Evolutionary conservation across 2,329 filamentous ascomycete species (phyloP).

Genomic region (Xylogone sp.): DNA sequence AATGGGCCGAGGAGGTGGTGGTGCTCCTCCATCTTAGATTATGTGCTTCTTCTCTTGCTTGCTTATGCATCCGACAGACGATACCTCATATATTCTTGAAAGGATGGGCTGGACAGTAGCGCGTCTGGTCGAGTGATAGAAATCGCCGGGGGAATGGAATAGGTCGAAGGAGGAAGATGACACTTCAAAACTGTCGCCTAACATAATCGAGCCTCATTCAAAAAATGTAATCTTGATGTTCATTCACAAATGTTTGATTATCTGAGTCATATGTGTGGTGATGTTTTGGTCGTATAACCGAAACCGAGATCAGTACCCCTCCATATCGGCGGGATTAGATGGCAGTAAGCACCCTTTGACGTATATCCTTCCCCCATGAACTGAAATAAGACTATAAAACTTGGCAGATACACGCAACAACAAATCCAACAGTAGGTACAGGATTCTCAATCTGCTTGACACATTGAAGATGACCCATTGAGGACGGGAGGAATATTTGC

Average conservation of each 20-base stretch:
- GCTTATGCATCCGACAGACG: conserved; percentile 30
- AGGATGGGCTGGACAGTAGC: conserved; percentile 42
- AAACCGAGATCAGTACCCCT: too few species aligned
- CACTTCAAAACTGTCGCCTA: conserved; percentile 35
- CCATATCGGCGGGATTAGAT: too few species aligned
- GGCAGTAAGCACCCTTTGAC: too few species aligned
- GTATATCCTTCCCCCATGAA: too few species aligned
- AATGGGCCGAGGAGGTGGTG: conserved; percentile 81
- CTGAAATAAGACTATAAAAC: too few species aligned
- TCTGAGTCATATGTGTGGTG: too few species aligned
- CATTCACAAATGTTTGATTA: not conserved
- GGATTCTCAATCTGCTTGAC: too few species aligned
- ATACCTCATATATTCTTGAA: conserved; percentile 25
- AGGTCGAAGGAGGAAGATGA: conserved; percentile 41
- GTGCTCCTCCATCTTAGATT: conserved; percentile 58
- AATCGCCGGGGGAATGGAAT: conserved; percentile 39
- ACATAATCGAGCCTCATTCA: conserved; percentile 32
- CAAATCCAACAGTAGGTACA: too few species aligned
- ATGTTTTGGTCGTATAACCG: too few species aligned
- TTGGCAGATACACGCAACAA: too few species aligned
- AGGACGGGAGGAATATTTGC: too few species aligned
- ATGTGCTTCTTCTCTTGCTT: conserved; percentile 29
- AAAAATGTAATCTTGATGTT: conserved; percentile 13
- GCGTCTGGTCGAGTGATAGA: conserved; percentile 45
- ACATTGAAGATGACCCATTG: too few species aligned